Conservation (phyloP, 2,329 filamentous ascomycete genomes). For the Zalaria sp. region DNA sequence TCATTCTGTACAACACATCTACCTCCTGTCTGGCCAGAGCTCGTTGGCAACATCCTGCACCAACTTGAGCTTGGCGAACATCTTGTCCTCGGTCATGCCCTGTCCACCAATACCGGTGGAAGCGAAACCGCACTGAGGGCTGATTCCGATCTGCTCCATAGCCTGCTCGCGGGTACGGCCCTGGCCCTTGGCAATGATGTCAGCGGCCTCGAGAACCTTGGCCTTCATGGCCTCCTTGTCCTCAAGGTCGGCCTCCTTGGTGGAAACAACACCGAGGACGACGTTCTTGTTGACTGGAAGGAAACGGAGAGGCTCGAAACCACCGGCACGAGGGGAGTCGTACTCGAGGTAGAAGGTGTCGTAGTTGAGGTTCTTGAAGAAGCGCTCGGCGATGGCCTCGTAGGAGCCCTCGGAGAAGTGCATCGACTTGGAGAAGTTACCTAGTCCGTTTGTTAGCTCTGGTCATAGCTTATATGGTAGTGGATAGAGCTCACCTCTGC, state of each 20-base stretch:
- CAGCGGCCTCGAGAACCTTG: slow-evolving; percentile 19
- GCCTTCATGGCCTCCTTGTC: slow-evolving; percentile 18
- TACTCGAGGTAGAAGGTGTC: slow-evolving; percentile 27
- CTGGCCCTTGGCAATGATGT: slow-evolving; percentile 23
- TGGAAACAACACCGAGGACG: slow-evolving; percentile 23
- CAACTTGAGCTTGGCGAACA: slow-evolving; percentile 22
- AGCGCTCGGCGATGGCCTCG: slow-evolving; percentile 21
- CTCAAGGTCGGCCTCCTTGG: slow-evolving; percentile 22
- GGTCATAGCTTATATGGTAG: no score
- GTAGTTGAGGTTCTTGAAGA: slow-evolving; percentile 24
- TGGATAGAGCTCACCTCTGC: slow-evolving; percentile 15
- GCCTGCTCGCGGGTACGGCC: slow-evolving; percentile 20
- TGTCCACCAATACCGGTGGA: slow-evolving; percentile 21
- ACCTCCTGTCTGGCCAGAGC: slow-evolving; percentile 20
- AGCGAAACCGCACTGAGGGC: slow-evolving; percentile 24
- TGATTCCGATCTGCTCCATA: slow-evolving; percentile 22
- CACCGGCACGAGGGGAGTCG: slow-evolving; percentile 22
- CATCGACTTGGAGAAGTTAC: slow-evolving; percentile 24
- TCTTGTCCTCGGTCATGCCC: slow-evolving; percentile 23
- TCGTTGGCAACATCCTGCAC: slow-evolving; percentile 21
- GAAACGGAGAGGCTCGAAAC: slow-evolving; percentile 24
- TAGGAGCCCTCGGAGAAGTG: slow-evolving; percentile 24
- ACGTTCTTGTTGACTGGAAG: slow-evolving; percentile 24
- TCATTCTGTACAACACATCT: slow-evolving; percentile 2
- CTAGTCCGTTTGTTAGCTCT: slow-evolving; percentile 6